phyloP scores from a whole-genome alignment of 257 asterid species.

The Hygrophila difformis region DNA sequence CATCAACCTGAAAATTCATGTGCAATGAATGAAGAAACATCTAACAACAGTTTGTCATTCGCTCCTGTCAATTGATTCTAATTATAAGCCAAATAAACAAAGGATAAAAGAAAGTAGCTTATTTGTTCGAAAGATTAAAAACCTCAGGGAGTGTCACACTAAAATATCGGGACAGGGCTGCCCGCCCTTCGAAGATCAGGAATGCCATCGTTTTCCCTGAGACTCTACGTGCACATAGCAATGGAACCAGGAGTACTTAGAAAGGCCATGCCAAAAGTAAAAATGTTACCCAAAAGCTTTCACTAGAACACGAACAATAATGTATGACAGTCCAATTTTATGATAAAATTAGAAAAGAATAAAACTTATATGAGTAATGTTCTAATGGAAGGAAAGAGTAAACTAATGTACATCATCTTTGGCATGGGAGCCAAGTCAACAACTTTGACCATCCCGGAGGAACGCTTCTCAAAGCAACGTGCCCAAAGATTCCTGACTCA shows the following conservation, averaged over 20 bases:
- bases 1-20: constrained; percentile 46
- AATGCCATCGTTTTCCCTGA: constrained; percentile 87
- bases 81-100: too few relatives aligned
- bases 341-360: constrained; percentile 1
- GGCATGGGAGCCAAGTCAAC: too few relatives aligned
- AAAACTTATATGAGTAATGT: constrained; percentile 2
- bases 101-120: background rate
- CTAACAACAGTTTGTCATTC: too few relatives aligned
- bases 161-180: constrained; percentile 71
- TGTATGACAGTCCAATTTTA: background rate
- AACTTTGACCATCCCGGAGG: too few relatives aligned
- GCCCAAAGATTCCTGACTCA: too few relatives aligned
- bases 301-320: background rate
- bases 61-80: too few relatives aligned
- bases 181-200: constrained; percentile 94
- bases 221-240: constrained; percentile 42
- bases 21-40: too few relatives aligned
- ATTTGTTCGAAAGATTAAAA: constrained; percentile 13
- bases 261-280: background rate
- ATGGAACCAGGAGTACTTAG: constrained; percentile 17
- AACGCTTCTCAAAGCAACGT: too few relatives aligned
- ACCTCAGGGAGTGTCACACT: constrained; percentile 74
- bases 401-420: constrained; percentile 28
- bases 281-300: background rate
- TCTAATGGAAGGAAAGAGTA: constrained; percentile 19